Evolutionary conservation across 192 early-diverging fungal species (phyloP), one percentile per base, ranked within the genome.

Genomic region (Backusella morwellensis): DNA sequence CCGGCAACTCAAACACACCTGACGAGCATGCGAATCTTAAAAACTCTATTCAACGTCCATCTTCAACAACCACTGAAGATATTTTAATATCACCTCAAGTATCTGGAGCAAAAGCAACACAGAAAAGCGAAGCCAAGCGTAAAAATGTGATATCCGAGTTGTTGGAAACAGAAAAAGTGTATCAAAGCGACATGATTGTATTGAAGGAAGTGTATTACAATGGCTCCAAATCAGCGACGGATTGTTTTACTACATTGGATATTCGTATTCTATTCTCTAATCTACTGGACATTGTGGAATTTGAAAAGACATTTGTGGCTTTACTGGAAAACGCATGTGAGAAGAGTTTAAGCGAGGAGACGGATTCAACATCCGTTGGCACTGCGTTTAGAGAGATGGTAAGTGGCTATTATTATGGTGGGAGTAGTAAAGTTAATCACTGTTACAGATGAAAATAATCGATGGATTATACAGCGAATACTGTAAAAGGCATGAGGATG

Each of bases 91-190:
- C 70, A 15, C 70, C 70, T 35, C 42, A 72, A 32, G 70, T 47
- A 14, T 26, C 70, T 35, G 73, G 56, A 63, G 12, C 56, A 63
- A 63, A 63, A 26, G 56, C 56, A 63, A 63, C 56, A 29, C 56
- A 26, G 29, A 63, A 63, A 14, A 63, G 70, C 47, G 63, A 23
- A 70, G 11, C 41, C 5, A 72, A 15, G 15, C 40, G 23, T 6
- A 96, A 96, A 85, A 86, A 88, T 36, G 91, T 95, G 35, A 81
- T 94, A 11, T 85, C 86, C 52, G 95, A 96, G 73, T 77, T 96
- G 66, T 81, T 94, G 0, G 86, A 90, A 56, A 95, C 95, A 4
- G 95, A 96, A 71, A 81, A 84, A 32, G 80, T 85, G 6, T 96
- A 89, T 66, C 82, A 92, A 34, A 86, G 86, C 9, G 95, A 96